Evolutionary conservation across 169 alveolate genomes (phyloP), one percentile per base, ranked within the genome.

Genomic region (Plasmodium adleri): DNA sequence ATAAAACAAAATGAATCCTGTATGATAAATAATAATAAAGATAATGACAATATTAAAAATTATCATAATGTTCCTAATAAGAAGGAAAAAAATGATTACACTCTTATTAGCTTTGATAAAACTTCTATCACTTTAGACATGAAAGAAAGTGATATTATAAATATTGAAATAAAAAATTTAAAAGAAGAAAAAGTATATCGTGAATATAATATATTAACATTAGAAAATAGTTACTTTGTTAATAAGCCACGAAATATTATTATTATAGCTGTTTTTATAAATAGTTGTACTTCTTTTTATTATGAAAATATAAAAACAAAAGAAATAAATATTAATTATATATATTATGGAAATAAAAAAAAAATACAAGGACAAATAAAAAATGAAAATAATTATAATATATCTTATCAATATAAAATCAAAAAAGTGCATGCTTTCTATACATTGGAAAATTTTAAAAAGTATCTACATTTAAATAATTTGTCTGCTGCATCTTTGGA

Each of bases 311-410:
- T 54, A 49, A 67, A 80, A 80, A 80, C 70, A n/a, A 80, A 80
- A 54, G 52, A 50, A 26, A 26, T 80, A 47, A 67, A 80, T 54
- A 54, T 80, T 6, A 62, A 80, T 54, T 80, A 59, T 28, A 32
- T 80, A 47, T 80, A 80, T 47, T 80, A 56, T 66, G 90, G 90
- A n/a, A 66, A 64, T 47, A 67, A 45, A 24, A 66, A 32, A 80
- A 80, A 52, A 47, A 26, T 67, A 22, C 68, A 50, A 26, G 90
- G 83, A 24, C 63, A 67, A 54, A 66, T 80, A 54, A 80, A 80
- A 26, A 80, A 80, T n/a, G 90, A 80, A 67, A 80, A 80, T 22
- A 67, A 80, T 26, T 80, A 80, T 52, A 62, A 63, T 13, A 43
- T 80, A 15, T 32, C 54, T 22, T 80, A 63, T 52, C 67, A 28